Evolutionary conservation across 805 yeast genomes (phyloP), one percentile per base, ranked within the genome.

Genomic region (Priceomyces melissophilus): DNA sequence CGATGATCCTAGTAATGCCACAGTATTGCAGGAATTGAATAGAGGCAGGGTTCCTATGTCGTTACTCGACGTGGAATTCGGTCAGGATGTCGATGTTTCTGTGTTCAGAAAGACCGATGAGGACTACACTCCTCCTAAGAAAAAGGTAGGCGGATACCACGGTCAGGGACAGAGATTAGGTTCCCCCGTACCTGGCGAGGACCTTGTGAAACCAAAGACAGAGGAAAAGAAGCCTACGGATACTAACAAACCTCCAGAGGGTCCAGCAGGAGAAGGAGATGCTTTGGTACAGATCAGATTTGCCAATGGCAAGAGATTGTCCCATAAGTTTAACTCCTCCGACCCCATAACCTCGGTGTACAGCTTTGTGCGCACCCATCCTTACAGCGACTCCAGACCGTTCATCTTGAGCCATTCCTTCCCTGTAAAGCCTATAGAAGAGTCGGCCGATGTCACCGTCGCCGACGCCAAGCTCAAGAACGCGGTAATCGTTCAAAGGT

Each of bases 31-130:
- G 48, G 93, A 90, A 50, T 75, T 93, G 63, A 85, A 87, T 56
- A 76, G 81, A 41, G 99, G 99, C 8, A 75, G 95, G 43, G 99
- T 96, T 0, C 99, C 99, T 13, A 65, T 91, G 46, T 77, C 84
- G 26, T 65, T 93, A 39, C 71, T 93, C 48, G 80, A 86, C 48
- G 97, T 91, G 12, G 80, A 82, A 53, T 81, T 81, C 57, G 96
- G 95, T 35, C 97, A 91, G 67, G 93, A 86, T 46, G 98, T 93
- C 17, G 96, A 90, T 56, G 96, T 91, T 13, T 78, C 81, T 31
- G 93, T 93, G n/a, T 75, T 76, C 43, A 82, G 83, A 55, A 84
- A 84, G 50, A 67, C 85, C 40, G 95, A 88, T 40, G 95, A 91
- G 60, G 86, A 84, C 32, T 93, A 77, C 64, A 69, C 58, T 32